Percentiles rank a stretch among this genome's conserved stretches.
Evolutionary conservation across 2,329 filamentous ascomycete species (phyloP).

Genomic region (Dactylellina haptotyla): DNA sequence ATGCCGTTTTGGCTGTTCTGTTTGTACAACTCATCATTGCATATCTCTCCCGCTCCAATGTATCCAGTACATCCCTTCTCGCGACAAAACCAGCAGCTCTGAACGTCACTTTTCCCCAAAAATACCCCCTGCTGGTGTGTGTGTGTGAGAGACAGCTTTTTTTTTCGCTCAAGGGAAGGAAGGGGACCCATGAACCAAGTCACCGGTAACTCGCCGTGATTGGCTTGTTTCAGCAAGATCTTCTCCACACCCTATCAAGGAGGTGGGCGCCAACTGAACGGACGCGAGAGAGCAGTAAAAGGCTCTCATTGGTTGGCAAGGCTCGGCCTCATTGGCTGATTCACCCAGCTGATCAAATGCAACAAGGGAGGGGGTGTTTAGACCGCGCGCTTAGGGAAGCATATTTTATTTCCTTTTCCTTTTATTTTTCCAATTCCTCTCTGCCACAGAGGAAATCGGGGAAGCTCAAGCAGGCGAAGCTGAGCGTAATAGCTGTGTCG

Average conservation of each 20-base stretch:
- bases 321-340: constrained; percentile 41
- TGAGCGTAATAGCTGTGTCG: background rate
- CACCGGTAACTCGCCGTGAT: constrained; percentile 49
- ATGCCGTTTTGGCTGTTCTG: constrained; percentile 40
- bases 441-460: constrained; percentile 7
- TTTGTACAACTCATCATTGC: constrained; percentile 54
- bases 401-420: constrained; percentile 27
- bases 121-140: constrained; percentile 25
- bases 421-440: constrained; percentile 1
- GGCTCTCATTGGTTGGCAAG: constrained; percentile 36
- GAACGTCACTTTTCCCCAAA: constrained; percentile 50
- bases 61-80: constrained; percentile 14
- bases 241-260: constrained; percentile 53
- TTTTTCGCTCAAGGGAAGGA: constrained; percentile 54
- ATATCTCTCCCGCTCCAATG: constrained; percentile 38
- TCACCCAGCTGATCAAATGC: constrained; percentile 51
- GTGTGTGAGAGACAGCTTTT: constrained; percentile 12
- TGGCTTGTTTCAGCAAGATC: constrained; percentile 41
- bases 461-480: constrained; percentile 10
- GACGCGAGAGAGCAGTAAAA: constrained; percentile 44
- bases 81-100: constrained; percentile 35
- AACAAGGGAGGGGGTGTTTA: constrained; percentile 43
- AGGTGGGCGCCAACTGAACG: constrained; percentile 54
- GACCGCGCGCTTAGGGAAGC: constrained; percentile 54
- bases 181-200: constrained; percentile 55